These are phyloP conservation scores for Podila clonocystis DNA, from an alignment of 192 early-diverging fungal species.

Conservation along the genomic window DNA sequence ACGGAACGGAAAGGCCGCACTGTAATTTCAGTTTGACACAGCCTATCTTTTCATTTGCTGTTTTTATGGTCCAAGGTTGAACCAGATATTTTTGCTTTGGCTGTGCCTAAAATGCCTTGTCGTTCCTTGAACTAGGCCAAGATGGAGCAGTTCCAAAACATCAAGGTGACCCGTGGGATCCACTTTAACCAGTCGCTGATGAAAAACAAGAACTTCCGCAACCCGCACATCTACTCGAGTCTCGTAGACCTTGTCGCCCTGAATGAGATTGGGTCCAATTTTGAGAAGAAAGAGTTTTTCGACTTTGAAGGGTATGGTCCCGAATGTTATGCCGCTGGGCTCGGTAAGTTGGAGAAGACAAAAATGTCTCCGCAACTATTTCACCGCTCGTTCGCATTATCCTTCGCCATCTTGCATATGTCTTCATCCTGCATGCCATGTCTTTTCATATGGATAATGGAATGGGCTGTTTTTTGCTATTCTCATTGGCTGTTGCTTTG, in stretches of 20 bases:
- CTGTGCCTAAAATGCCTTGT: neutral
- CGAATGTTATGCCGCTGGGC: constrained; percentile 66
- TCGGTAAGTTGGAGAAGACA: constrained; percentile 53
- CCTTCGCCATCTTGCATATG: too few relatives aligned
- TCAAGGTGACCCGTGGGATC: constrained; percentile 71
- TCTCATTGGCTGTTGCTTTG: neutral
- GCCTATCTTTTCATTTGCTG: too few relatives aligned
- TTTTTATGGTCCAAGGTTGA: too few relatives aligned
- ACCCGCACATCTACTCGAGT: constrained; percentile 91
- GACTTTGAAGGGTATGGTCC: constrained; percentile 73
- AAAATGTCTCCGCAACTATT: neutral
- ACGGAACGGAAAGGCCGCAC: too few relatives aligned
- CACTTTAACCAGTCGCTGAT: constrained; percentile 85
- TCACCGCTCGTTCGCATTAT: neutral
- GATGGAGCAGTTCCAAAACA: constrained; percentile 76
- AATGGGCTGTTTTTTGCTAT: constrained; percentile 15
- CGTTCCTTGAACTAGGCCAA: constrained; percentile 61
- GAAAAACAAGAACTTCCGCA: constrained; percentile 89
- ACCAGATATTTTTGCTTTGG: too few relatives aligned
- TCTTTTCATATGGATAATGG: constrained; percentile 3
- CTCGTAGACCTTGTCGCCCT: constrained; percentile 85
- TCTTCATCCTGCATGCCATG: neutral
- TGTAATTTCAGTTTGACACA: too few relatives aligned
- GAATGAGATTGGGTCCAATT: constrained; percentile 86
- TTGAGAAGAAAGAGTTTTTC: constrained; percentile 68